Evolutionary conservation across 73 alveolate genomes (phyloP), one percentile per base, ranked within the genome.

Genomic region (Blepharisma japonicum): DNA sequence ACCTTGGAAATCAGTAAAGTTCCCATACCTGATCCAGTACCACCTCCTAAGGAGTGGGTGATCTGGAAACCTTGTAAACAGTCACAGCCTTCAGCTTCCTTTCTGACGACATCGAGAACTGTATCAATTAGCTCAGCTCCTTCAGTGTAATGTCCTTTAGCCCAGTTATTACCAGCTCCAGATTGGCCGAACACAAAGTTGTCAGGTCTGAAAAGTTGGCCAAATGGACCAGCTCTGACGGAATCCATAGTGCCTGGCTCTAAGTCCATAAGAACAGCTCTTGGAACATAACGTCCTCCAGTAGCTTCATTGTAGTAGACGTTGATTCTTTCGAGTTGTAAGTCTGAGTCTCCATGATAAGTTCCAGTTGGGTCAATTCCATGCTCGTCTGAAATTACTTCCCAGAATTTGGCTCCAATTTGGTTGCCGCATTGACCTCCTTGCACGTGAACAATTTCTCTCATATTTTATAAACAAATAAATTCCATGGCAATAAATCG

Each of bases 401-500:
- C 99, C 98, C 98, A 94, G 95, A 96, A 97, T 92, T 96, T 96
- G 85, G 99, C 98, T 68, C 99, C 99, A 83, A 97, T 95, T 88
- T 96, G 98, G 96, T 96, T 96, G 77, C 99, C 99, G 92, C 99
- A 96, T 89, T 97, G 97, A 56, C 99, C 99, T 66, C 98, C 98
- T 91, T 96, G 96, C 77, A 96, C 92, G 87, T 94, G 98, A 55
- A 96, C 98, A 89, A 96, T 93, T 91, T 96, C 99, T 88, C 99
- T 93, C 99, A 96, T 96, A 32, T 32, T 32, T 32, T 32, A 32
- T 32, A 32, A 32, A 32, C 42, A 32, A 0, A 32, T 0, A 32
- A 32, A 32, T 32, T 32, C 42, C 42, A 32, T 32, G 42, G 42
- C 42, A 32, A 32, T 32, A 32, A 32, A 32, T 32, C 42, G 42